A percentile compares a stretch with the other conserved stretches of the same genome.
Conservation (phyloP, 225 moss, liverwort and hornwort genomes). For the Takakia lepidozioides region DNA sequence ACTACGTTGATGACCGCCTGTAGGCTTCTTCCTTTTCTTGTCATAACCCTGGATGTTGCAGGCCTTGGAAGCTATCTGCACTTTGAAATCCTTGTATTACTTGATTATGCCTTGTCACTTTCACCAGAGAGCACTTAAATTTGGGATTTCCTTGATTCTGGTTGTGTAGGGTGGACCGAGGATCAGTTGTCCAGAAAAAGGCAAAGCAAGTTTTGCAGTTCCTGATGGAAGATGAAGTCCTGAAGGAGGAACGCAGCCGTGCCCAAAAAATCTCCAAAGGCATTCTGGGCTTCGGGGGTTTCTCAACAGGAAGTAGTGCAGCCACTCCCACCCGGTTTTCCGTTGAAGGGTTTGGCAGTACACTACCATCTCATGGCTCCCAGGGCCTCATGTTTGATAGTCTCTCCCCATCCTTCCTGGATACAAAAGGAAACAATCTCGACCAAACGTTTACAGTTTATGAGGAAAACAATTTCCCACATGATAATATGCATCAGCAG, state of each 20-base stretch:
- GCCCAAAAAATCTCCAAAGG: slow-evolving; percentile 42
- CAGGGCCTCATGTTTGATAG: slow-evolving; percentile 39
- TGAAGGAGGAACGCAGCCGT: slow-evolving; percentile 49
- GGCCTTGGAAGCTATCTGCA: background rate
- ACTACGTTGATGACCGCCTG: slow-evolving; percentile 50
- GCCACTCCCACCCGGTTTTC: slow-evolving; percentile 35
- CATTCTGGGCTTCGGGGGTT: slow-evolving; percentile 56
- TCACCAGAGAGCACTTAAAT: no score
- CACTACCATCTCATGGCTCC: slow-evolving; percentile 30
- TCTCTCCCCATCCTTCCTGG: slow-evolving; percentile 3
- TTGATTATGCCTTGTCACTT: no score
- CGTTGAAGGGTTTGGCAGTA: slow-evolving; percentile 45
- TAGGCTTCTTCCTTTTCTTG: slow-evolving; percentile 8
- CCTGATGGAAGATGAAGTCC: slow-evolving; percentile 51
- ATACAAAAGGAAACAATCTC: slow-evolving; percentile 22
- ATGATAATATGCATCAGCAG: slow-evolving; percentile 38
- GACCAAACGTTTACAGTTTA: slow-evolving; percentile 57
- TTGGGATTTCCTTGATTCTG: background rate
- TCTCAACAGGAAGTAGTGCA: slow-evolving; percentile 27
- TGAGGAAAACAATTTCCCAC: slow-evolving; percentile 52
- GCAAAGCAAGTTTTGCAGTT: slow-evolving; percentile 53
- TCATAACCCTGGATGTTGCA: no score
- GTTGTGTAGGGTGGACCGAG: slow-evolving; percentile 39
- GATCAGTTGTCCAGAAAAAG: slow-evolving; percentile 46
- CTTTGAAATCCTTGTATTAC: background rate